Conservation (phyloP, 495 filamentous ascomycete genomes). For the Collariella sp. region DNA sequence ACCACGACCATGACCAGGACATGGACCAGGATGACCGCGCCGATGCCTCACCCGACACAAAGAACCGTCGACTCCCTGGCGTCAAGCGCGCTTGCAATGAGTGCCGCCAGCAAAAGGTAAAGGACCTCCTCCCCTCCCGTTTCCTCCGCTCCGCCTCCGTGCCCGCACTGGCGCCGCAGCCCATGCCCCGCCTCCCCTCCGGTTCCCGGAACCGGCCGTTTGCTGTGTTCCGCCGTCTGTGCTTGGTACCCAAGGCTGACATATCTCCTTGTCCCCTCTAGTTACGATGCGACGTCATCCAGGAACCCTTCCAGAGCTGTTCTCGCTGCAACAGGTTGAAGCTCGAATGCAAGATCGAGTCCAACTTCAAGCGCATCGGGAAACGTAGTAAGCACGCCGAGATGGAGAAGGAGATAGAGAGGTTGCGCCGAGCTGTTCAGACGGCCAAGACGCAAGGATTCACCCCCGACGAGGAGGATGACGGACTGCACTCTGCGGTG, state of each 20-base stretch:
- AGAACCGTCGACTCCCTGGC: conserved; percentile 42
- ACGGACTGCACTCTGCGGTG: conserved; percentile 4
- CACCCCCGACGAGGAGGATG: conserved; percentile 43
- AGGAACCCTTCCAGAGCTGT: conserved; percentile 75
- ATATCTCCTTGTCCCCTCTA: neutral
- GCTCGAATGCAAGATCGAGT: conserved; percentile 85
- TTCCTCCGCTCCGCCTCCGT: neutral
- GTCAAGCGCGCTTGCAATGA: conserved; percentile 91
- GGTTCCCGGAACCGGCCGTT: neutral
- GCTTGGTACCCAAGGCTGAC: conserved; percentile 2
- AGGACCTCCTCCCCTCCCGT: neutral
- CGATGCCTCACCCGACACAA: conserved; percentile 26
- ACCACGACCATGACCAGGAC: conserved; percentile 48
- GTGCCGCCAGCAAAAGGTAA: conserved; percentile 84
- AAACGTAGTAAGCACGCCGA: conserved; percentile 87
- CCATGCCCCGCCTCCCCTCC: neutral
- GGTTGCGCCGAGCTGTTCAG: conserved; percentile 39
- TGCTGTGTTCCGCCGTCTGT: neutral
- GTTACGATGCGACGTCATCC: conserved; percentile 84
- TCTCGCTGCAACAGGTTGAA: conserved; percentile 76
- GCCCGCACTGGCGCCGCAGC: neutral
- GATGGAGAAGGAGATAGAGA: conserved; percentile 80
- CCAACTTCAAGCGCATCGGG: conserved; percentile 86
- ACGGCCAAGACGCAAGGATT: conserved; percentile 43
- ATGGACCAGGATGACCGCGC: conserved; percentile 60